Evolutionary conservation across 1,284 basidiomycete species (phyloP).

Genomic region (Coniferiporia weirii): DNA sequence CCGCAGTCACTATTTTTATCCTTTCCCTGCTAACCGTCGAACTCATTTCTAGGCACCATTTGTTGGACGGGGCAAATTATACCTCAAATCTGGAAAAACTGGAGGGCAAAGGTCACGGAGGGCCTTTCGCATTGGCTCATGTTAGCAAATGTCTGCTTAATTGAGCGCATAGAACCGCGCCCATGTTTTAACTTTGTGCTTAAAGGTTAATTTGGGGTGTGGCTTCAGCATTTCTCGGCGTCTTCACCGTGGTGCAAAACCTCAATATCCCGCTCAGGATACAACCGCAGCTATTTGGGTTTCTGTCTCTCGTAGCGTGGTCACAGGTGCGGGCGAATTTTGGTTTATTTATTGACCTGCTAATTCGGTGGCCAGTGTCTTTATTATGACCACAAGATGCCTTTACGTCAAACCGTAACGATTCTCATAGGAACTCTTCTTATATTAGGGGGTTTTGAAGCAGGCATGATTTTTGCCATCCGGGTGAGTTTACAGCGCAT

Average conservation of each 20-base stretch:
- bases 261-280: constrained; percentile 71
- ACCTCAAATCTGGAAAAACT: constrained; percentile 75
- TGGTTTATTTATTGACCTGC: no score
- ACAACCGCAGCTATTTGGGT: constrained; percentile 72
- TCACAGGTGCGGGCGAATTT: constrained; percentile 41
- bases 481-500: constrained; percentile 32
- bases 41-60: constrained; percentile 45
- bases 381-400: constrained; percentile 47
- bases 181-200: not conserved
- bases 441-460: constrained; percentile 53
- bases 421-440: constrained; percentile 34
- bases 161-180: not conserved
- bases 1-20: not conserved
- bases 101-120: constrained; percentile 64
- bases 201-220: constrained; percentile 62
- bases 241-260: constrained; percentile 62
- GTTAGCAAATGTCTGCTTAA: constrained; percentile 29
- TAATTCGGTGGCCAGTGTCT: constrained; percentile 42
- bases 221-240: constrained; percentile 59
- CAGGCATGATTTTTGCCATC: constrained; percentile 54
- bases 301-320: constrained; percentile 60
- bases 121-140: constrained; percentile 71
- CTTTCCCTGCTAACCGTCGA: not conserved
- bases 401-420: constrained; percentile 27
- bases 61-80: constrained; percentile 67